A percentile compares a stretch with the other conserved stretches of the same genome.
These are phyloP conservation scores for Akebia trifoliata DNA, from an alignment of 164 flowering plant genomes.

Conservation along the genomic window DNA sequence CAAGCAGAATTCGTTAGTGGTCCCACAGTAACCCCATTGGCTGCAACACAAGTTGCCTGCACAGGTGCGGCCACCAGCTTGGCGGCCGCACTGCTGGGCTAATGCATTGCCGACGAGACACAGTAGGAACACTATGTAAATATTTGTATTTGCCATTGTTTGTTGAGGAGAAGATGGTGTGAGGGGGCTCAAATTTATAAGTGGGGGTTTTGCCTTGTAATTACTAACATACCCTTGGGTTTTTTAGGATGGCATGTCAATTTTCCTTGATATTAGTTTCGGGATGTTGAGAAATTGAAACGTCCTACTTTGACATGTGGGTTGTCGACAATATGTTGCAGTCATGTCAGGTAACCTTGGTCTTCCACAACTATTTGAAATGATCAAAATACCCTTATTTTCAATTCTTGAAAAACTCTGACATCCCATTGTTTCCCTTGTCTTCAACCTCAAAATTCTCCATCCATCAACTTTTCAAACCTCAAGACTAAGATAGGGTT, in stretches of 20 bases:
- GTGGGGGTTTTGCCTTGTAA: too few relatives aligned
- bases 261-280: not conserved
- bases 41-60: constrained; percentile 35
- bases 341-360: too few relatives aligned
- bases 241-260: not conserved
- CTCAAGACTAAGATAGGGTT: too few relatives aligned
- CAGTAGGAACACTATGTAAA: constrained; percentile 7
- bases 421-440: too few relatives aligned
- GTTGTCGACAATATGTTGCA: too few relatives aligned
- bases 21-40: constrained; percentile 38
- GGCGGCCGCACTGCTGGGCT: constrained; percentile 36
- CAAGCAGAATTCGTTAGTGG: constrained; percentile 24
- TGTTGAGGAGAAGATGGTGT: not conserved
- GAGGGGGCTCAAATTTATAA: not conserved
- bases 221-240: too few relatives aligned
- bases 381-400: too few relatives aligned
- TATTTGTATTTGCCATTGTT: not conserved
- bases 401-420: too few relatives aligned
- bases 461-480: too few relatives aligned
- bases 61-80: constrained; percentile 40
- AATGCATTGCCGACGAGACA: constrained; percentile 9
- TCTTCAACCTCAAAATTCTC: too few relatives aligned
- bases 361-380: too few relatives aligned
- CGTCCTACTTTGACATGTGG: too few relatives aligned
- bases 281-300: not conserved